Conservation (phyloP, 768 basidiomycete genomes). For the Hericium erinaceus region DNA sequence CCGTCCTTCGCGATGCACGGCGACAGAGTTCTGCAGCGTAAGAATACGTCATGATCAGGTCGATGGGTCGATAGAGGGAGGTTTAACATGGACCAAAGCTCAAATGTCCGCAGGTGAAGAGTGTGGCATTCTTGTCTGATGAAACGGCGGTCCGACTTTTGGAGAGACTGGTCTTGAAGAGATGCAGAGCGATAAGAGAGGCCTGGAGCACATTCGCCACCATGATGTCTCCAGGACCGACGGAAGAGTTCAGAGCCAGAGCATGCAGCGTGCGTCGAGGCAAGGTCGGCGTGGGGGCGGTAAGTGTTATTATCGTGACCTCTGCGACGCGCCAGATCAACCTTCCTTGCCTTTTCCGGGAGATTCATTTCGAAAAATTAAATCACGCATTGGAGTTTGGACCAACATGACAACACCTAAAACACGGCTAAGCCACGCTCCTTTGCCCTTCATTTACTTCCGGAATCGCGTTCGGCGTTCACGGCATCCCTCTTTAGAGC, state of each 20-base stretch:
- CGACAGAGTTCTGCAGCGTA: neutral
- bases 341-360: no score
- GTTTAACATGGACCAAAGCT: neutral
- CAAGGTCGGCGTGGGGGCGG: no score
- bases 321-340: no score
- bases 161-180: no score
- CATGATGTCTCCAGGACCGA: no score
- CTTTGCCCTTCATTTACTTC: neutral
- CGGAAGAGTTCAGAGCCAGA: no score
- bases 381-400: neutral
- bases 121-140: neutral
- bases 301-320: no score
- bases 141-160: neutral
- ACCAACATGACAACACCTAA: neutral
- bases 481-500: no score
- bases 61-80: neutral
- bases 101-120: neutral
- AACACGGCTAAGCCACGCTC: neutral
- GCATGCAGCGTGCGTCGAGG: no score
- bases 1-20: neutral
- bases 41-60: neutral
- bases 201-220: no score
- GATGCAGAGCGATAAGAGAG: no score
- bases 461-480: neutral
- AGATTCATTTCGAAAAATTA: no score